Base-by-base conservation (phyloP, 371 early-diverging fungal genomes). In the Actinomortierella ambigua region DNA sequence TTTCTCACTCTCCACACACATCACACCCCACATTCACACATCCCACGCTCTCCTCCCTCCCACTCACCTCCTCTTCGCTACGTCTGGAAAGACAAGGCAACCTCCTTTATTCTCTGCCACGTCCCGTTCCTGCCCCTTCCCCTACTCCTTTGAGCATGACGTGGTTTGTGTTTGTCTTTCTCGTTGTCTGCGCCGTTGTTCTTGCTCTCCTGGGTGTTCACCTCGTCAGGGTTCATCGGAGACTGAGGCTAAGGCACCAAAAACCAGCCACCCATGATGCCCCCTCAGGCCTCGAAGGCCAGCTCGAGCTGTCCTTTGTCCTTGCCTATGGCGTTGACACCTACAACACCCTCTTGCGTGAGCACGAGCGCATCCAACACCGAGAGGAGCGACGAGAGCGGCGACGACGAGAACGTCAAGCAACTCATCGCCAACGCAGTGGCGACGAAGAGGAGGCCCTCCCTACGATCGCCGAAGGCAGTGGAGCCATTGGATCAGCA, bases 251-350 rank as follows among this genome's bases (percentile, higher is more conserved):
- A 17, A 60, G 71, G 71, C 65, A 65, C 43, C 50, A 57, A 39
- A 66, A 63, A 20, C 68, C 75, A 15, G 55, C 49, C 28, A 56
- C 63, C 20, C 75, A 73, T 14, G 66, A 67, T 2, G 56, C 75
- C 39, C 57, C 67, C 5, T 47, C 63, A 4, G 43, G 67, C 9
- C 63, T 56, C 27, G 75, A 73, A 34, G 75, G 75, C 46, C 67
- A 73, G 43, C 68, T 53, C 22, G 68, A 68, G 13, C 47, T 68
- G 3, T 61, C 68, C 26, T 68, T 61, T 50, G 68, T 68, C 18
- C 55, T 68, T 20, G 58, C 68, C 2, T 62, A 68, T 49, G 68
- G 68, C 15, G 68, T 68, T 2, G 68, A 68, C 14, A 62, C 68
- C 40, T 68, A 68, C 62, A 68, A 68, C 51, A 52, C 57, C 13